phyloP scores from a whole-genome alignment of 805 yeast species.

The Pichia nanzhaoensis region DNA sequence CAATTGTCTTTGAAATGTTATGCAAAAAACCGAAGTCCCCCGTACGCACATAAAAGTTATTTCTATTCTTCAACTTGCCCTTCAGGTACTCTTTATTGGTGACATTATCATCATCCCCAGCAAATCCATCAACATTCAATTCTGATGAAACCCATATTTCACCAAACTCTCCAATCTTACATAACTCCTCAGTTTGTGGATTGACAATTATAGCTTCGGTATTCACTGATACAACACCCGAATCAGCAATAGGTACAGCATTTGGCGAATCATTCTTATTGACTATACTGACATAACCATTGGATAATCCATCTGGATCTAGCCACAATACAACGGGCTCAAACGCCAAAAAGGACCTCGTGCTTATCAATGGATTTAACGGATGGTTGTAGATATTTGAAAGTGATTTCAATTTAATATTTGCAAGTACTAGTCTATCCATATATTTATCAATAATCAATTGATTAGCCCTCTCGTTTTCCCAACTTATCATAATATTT shows the following conservation, averaged over 20 bases:
- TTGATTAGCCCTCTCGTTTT: constrained; percentile 62
- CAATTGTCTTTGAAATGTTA: constrained; percentile 42
- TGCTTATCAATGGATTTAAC: constrained; percentile 75
- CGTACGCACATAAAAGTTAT: constrained; percentile 68
- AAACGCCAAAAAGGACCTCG: constrained; percentile 80
- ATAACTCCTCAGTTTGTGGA: constrained; percentile 77
- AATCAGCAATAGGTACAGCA: constrained; percentile 79
- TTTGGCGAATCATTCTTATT: constrained; percentile 63
- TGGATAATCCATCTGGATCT: constrained; percentile 84
- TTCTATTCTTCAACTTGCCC: constrained; percentile 57
- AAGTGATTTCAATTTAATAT: constrained; percentile 60
- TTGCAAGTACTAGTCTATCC: constrained; percentile 54
- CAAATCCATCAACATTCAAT: constrained; percentile 62
- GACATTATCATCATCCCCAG: constrained; percentile 30
- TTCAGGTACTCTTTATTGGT: constrained; percentile 45
- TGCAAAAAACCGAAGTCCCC: constrained; percentile 94
- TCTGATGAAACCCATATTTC: constrained; percentile 96
- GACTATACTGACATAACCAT: constrained; percentile 76
- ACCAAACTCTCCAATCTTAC: constrained; percentile 88
- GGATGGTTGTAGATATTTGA: constrained; percentile 72
- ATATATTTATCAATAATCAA: constrained; percentile 52
- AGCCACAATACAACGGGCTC: constrained; percentile 84
- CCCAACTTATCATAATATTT: constrained; percentile 76
- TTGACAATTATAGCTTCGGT: constrained; percentile 92
- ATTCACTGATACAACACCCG: constrained; percentile 93